phyloP scores from a whole-genome alignment of 2,329 filamentous ascomycete genomes.

The Aschersonia sp. region DNA sequence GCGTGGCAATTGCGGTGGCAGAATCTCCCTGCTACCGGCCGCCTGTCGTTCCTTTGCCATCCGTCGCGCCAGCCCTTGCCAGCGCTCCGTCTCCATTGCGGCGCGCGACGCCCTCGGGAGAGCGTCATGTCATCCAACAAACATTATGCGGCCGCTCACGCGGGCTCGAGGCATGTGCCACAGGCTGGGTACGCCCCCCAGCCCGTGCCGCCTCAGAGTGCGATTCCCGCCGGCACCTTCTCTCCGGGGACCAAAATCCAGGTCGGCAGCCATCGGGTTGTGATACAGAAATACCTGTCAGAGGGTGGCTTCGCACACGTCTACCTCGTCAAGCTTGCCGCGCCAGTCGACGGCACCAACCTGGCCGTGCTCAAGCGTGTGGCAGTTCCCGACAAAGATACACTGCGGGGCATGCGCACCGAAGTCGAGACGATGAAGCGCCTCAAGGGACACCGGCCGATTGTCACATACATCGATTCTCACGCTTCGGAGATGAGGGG shows the following conservation, averaged over 20 bases:
- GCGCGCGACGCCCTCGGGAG: not conserved
- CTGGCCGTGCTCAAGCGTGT: conserved; percentile 84
- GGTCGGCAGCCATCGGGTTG: conserved; percentile 79
- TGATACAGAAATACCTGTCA: conserved; percentile 94
- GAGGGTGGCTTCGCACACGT: conserved; percentile 98
- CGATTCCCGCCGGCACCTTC: conserved; percentile 71
- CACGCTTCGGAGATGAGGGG: conserved; percentile 88
- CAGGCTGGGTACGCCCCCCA: conserved; percentile 29
- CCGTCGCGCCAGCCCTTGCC: not conserved
- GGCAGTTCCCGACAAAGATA: conserved; percentile 89
- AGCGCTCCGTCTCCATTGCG: not conserved
- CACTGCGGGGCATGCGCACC: conserved; percentile 87
- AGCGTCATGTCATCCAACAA: conserved; percentile 20
- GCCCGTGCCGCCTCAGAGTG: conserved; percentile 5
- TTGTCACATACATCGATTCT: conserved; percentile 97
- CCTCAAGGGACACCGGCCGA: conserved; percentile 87
- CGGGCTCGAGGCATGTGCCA: conserved; percentile 18
- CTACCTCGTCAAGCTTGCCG: conserved; percentile 80
- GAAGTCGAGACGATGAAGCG: conserved; percentile 99
- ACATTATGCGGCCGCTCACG: conserved; percentile 16
- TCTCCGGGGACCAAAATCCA: conserved; percentile 90
- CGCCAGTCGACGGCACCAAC: conserved; percentile 63
- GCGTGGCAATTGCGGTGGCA: too few species aligned
- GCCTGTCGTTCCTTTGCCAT: not conserved
- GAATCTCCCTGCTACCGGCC: too few species aligned